phyloP scores from a whole-genome alignment of 495 filamentous ascomycete species.

The Penicillium manginii region DNA sequence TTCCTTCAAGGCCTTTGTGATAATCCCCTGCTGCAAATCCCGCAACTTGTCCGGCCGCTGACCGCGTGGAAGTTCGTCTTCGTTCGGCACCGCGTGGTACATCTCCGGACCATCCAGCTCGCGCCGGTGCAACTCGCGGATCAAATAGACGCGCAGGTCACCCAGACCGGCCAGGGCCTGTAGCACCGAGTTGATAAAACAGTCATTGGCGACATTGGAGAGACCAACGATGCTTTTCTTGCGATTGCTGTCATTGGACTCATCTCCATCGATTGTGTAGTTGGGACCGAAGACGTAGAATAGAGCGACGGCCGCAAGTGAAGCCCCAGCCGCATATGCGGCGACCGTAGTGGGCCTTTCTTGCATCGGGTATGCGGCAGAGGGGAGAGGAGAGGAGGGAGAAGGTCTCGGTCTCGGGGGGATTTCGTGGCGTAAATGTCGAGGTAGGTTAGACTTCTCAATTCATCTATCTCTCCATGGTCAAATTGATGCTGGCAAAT shows the following conservation, averaged over 20 bases:
- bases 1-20: constrained; percentile 88
- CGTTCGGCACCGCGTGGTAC: constrained; percentile 60
- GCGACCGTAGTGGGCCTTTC: constrained; percentile 85
- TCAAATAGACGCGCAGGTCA: constrained; percentile 87
- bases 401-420: background rate
- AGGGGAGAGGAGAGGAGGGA: constrained; percentile 8
- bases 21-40: constrained; percentile 75
- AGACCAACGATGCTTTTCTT: constrained; percentile 92
- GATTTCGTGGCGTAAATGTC: background rate
- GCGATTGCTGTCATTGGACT: constrained; percentile 61
- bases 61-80: constrained; percentile 44
- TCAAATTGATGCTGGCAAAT: background rate
- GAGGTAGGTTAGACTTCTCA: background rate
- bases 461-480: background rate
- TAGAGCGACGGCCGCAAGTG: constrained; percentile 91
- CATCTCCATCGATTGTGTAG: constrained; percentile 85
- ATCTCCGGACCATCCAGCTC: constrained; percentile 73
- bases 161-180: constrained; percentile 95
- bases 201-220: constrained; percentile 92
- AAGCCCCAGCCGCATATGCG: constrained; percentile 93
- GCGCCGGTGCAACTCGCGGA: constrained; percentile 82
- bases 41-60: constrained; percentile 65
- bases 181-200: constrained; percentile 97
- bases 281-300: constrained; percentile 98
- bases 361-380: constrained; percentile 62